Conservation (phyloP, 768 basidiomycete genomes). For the Hericium alpestre region DNA sequence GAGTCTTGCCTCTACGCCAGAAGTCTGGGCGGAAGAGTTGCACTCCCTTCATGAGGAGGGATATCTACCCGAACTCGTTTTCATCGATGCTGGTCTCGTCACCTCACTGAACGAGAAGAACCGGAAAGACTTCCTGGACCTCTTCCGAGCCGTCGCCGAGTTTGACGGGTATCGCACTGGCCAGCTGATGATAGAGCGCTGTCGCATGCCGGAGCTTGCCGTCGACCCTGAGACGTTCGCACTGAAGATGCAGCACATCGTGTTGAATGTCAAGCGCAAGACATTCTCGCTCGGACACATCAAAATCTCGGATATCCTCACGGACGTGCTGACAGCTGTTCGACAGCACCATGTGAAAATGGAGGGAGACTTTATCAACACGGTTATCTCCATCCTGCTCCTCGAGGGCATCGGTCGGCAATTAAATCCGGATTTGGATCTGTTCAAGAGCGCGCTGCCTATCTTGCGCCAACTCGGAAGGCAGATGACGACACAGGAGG, state of each 20-base stretch:
- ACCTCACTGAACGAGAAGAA: slow-evolving; percentile 78
- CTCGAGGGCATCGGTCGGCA: slow-evolving; percentile 94
- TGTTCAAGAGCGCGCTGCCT: slow-evolving; percentile 92
- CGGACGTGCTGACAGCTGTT: slow-evolving; percentile 79
- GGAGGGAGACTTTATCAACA: slow-evolving; percentile 98
- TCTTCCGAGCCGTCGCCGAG: slow-evolving; percentile 90
- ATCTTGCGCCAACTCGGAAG: slow-evolving; percentile 86
- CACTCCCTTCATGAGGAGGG: slow-evolving; percentile 50
- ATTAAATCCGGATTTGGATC: slow-evolving; percentile 82
- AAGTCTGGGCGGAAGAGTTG: slow-evolving; percentile 65
- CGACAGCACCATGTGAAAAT: slow-evolving; percentile 93
- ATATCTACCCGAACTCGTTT: slow-evolving; percentile 88
- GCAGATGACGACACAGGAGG: slow-evolving; percentile 76
- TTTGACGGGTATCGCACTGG: slow-evolving; percentile 96
- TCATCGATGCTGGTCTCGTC: slow-evolving; percentile 93
- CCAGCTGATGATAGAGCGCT: slow-evolving; percentile 92
- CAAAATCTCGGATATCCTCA: slow-evolving; percentile 88
- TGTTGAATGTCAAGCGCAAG: slow-evolving; percentile 87
- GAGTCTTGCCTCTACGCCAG: slow-evolving; percentile 42
- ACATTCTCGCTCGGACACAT: slow-evolving; percentile 97
- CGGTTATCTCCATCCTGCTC: slow-evolving; percentile 86
- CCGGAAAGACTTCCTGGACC: slow-evolving; percentile 87
- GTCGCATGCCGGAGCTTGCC: slow-evolving; percentile 80
- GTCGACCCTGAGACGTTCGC: slow-evolving; percentile 93
- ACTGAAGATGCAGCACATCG: slow-evolving; percentile 93